These are phyloP conservation scores for Nephromyces sp. DNA, from an alignment of 169 alveolate genomes.

Conservation along the genomic window DNA sequence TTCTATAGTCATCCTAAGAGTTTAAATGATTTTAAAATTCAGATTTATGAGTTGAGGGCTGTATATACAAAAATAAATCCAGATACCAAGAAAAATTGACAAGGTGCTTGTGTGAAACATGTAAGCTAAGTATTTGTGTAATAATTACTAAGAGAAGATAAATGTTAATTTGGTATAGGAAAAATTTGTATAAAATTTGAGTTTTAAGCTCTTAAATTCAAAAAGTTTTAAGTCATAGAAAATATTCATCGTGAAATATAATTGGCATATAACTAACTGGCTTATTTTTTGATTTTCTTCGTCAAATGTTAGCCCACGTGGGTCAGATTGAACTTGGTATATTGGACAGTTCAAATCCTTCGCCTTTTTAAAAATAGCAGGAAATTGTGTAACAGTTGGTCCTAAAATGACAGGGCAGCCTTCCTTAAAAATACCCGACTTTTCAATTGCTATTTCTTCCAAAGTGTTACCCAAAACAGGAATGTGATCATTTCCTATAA, in stretches of 20 bases:
- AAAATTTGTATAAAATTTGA: too few relatives aligned
- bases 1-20: background rate
- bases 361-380: conserved; percentile 1
- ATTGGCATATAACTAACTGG: too few relatives aligned
- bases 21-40: background rate
- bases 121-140: too few relatives aligned
- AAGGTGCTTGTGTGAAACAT: too few relatives aligned
- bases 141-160: too few relatives aligned
- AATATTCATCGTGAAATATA: too few relatives aligned
- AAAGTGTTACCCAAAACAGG: conserved; percentile 71
- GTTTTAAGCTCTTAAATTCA: too few relatives aligned
- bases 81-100: too few relatives aligned
- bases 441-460: conserved; percentile 64
- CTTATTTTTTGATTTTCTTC: conserved; percentile 11
- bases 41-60: too few relatives aligned
- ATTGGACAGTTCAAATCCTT: background rate
- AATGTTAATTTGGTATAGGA: too few relatives aligned
- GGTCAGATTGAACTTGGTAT: background rate
- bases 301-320: conserved; percentile 7
- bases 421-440: conserved; percentile 77
- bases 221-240: too few relatives aligned
- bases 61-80: too few relatives aligned
- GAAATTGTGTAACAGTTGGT: conserved; percentile 38
- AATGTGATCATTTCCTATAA: conserved; percentile 67
- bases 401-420: conserved; percentile 64